A percentile compares a stretch with the other conserved stretches of the same genome.
phyloP scores from a whole-genome alignment of 306 rosid species.

The Gynostemma pentaphyllum region DNA sequence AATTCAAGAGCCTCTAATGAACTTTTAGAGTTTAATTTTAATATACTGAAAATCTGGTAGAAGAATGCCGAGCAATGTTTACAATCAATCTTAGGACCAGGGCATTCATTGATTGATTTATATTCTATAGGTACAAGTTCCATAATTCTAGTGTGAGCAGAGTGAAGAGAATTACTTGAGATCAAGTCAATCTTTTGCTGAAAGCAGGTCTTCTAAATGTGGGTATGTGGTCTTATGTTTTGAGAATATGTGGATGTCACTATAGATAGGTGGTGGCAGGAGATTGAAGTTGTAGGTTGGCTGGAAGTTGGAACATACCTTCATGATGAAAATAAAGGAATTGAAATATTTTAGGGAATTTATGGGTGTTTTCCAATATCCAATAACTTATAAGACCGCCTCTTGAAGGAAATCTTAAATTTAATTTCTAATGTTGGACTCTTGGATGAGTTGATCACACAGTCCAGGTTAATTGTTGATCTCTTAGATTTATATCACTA shows the following conservation, averaged over 20 bases:
- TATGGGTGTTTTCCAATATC: background rate
- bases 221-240: background rate
- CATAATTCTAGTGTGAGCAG: background rate
- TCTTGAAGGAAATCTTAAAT: background rate
- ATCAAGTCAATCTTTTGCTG: background rate
- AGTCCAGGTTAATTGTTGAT: background rate
- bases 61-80: no score
- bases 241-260: no score
- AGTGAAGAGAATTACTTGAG: background rate
- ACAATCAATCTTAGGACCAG: background rate
- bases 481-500: background rate
- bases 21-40: no score
- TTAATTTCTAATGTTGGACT: background rate
- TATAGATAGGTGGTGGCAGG: background rate
- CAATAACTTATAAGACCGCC: background rate
- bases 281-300: background rate
- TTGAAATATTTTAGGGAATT: no score
- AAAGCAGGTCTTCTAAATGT: background rate
- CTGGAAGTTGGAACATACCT: no score
- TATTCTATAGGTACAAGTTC: background rate
- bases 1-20: no score
- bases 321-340: no score
- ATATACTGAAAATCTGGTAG: no score
- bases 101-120: background rate
- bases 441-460: background rate